phyloP scores from a whole-genome alignment of 208 protist genomes.

The Porcisia hertigi region DNA sequence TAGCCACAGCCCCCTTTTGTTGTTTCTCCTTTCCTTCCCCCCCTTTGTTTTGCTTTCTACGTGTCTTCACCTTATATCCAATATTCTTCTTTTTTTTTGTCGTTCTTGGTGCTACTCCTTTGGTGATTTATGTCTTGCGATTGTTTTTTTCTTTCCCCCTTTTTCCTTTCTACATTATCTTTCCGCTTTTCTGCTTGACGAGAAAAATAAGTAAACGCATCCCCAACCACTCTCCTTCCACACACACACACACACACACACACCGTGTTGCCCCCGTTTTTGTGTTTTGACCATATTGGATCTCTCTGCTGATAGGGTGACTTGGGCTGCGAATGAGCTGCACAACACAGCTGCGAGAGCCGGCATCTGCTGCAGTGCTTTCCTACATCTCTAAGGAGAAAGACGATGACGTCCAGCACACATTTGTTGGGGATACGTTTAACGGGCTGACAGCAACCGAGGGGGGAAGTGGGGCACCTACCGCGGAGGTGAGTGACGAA shows the following conservation, averaged over 20 bases:
- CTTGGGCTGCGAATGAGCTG: constrained; percentile 15
- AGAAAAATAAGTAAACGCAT: not conserved
- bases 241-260: not conserved
- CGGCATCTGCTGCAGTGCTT: not conserved
- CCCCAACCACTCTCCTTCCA: too few species aligned
- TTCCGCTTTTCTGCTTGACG: not conserved
- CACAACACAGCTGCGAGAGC: constrained; percentile 1
- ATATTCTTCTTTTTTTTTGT: constrained; percentile 6
- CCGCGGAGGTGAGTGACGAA: constrained; percentile 33
- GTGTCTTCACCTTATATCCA: not conserved
- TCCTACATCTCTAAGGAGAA: constrained; percentile 11
- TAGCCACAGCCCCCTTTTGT: not conserved
- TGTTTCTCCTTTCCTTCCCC: not conserved
- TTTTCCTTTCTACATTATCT: not conserved
- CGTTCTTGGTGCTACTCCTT: not conserved
- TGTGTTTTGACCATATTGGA: not conserved
- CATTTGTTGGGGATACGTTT: constrained; percentile 1
- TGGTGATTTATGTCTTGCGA: not conserved
- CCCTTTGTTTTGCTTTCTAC: not conserved
- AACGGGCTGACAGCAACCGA: constrained; percentile 22
- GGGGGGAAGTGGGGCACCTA: constrained; percentile 20
- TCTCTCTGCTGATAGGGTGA: not conserved
- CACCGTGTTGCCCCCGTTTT: not conserved
- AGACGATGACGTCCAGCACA: constrained; percentile 5
- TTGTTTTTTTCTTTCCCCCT: not conserved